A percentile compares a stretch with the other conserved stretches of the same genome.
Evolutionary conservation across 2,329 filamentous ascomycete genomes (phyloP).

Genomic region (Emmonsia crescens): DNA sequence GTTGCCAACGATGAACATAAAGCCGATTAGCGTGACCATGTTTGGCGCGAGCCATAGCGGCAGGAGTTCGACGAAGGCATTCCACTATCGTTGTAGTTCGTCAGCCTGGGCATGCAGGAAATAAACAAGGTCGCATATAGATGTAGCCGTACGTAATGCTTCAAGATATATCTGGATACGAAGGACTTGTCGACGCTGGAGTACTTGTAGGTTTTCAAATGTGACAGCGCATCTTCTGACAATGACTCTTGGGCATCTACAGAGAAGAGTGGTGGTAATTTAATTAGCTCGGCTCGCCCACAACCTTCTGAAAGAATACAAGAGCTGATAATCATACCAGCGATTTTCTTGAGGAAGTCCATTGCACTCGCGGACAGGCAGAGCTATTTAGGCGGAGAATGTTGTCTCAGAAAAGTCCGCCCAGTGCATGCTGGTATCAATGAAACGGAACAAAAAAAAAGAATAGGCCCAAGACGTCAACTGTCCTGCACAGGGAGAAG

Average conservation of each 20-base stretch:
- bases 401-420: background rate
- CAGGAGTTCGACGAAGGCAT: constrained; percentile 81
- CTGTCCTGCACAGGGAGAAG: background rate
- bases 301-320: background rate
- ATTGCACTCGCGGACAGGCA: background rate
- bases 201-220: constrained; percentile 95
- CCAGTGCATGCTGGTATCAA: constrained; percentile 2
- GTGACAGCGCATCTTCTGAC: constrained; percentile 79
- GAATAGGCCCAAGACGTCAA: background rate
- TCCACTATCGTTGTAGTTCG: constrained; percentile 58
- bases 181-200: constrained; percentile 93
- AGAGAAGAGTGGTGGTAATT: background rate
- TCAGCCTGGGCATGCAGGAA: constrained; percentile 7
- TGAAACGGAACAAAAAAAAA: background rate
- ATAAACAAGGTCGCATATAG: constrained; percentile 6
- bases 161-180: constrained; percentile 84
- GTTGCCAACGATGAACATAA: constrained; percentile 86
- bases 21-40: constrained; percentile 91
- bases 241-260: constrained; percentile 46
- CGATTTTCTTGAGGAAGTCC: constrained; percentile 4
- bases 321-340: background rate
- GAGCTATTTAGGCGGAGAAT: background rate
- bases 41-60: constrained; percentile 96
- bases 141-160: constrained; percentile 68
- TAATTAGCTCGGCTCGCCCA: background rate